phyloP scores from a whole-genome alignment of 1,139 yeast genomes.

The Geotrichum europaeum region DNA sequence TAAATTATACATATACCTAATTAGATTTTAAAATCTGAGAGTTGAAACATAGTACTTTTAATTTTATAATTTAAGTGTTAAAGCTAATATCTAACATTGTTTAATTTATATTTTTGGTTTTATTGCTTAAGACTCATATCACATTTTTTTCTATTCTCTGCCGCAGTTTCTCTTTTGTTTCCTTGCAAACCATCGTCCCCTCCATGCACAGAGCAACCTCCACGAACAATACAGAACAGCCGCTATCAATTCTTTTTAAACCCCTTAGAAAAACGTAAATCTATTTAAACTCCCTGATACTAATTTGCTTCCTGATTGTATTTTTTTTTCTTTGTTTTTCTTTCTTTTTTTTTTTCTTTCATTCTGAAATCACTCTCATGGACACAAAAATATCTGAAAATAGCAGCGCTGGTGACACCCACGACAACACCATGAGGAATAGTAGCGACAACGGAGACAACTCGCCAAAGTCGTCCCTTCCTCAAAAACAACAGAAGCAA shows the following conservation, averaged over 20 bases:
- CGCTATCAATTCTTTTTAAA: not conserved
- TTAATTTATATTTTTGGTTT: too few species aligned
- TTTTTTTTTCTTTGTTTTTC: too few species aligned
- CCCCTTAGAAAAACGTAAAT: not conserved
- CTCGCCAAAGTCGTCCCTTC: not conserved
- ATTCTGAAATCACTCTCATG: not conserved
- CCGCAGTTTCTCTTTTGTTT: not conserved
- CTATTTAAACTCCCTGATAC: not conserved
- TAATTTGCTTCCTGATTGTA: not conserved
- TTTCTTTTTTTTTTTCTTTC: not conserved
- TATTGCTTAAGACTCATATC: not conserved
- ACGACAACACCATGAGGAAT: not conserved
- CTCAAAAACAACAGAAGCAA: not conserved
- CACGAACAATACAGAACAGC: not conserved
- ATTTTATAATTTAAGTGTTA: too few species aligned
- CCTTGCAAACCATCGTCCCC: not conserved
- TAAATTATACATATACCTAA: too few species aligned
- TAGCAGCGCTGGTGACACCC: not conserved
- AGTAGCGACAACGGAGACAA: not conserved
- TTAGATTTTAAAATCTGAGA: too few species aligned
- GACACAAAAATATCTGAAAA: slow-evolving; percentile 6
- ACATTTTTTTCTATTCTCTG: not conserved
- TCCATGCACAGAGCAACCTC: not conserved
- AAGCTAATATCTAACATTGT: not conserved
- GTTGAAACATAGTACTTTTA: too few species aligned